Evolutionary conservation across 2,329 filamentous ascomycete genomes (phyloP), one percentile per base, ranked within the genome.

Genomic region (Fusarium floridanum): DNA sequence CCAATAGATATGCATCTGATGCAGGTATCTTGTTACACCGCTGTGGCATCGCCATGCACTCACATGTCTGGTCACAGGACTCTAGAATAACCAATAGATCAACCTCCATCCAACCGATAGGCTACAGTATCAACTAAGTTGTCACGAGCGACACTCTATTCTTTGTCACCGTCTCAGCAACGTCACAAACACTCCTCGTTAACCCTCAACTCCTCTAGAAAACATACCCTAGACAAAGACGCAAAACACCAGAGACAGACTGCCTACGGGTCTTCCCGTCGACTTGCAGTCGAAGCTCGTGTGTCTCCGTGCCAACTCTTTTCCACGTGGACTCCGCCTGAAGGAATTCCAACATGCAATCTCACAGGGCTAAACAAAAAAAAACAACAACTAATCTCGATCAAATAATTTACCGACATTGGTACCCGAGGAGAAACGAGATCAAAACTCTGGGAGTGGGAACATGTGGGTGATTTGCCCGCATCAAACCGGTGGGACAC

Each of bases 401-500:
- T 59, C 55, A 22, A 37, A 22, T 34, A 12, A 39, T 22, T 37
- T 36, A 27, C 34, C 32, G 34, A 59, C 8, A 39, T 39, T 36
- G 55, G 55, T 39, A 34, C 14, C 34, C 32, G 55, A 59, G 32
- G 22, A 59, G 32, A 56, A 37, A 56, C 29, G 53, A 37, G 55
- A 34, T 20, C 22, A 53, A 53, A 48, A 29, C 29, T 29, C 43
- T 29, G 16, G 16, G 32, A 34, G 45, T 50, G 55, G 53, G 29
- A 56, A 34, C 50, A 60, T 50, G 50, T 60, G 43, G 27, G 39
- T 41, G 32, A 55, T 37, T 24, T 34, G 32, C 37, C 61, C 22
- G 43, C 61, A n/a, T 50, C 57, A 50, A 50, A 39, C 24, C 50
- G 50, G 27, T 64, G 62, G 34, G 45, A 45, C 43, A 64, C 41